Evolutionary conservation across 495 filamentous ascomycete genomes (phyloP), one percentile per base, ranked within the genome.

Genomic region (Podospora didyma): DNA sequence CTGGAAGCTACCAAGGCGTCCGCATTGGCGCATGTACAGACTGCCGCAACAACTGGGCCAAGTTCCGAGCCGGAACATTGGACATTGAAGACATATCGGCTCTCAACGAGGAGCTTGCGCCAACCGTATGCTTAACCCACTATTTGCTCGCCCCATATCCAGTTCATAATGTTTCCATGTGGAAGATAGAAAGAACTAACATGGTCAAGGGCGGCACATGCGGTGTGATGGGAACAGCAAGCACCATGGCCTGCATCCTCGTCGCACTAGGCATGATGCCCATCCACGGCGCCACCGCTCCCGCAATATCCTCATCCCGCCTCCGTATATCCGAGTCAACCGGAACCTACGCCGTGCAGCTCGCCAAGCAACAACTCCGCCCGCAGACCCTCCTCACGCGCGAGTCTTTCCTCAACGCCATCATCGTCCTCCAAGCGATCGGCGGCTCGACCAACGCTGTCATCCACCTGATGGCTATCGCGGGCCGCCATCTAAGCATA

Each of bases 221-320:
- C 61, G 85, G 85, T 21, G 85, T 87, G 2, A 86, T 87, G 84
- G 85, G 85, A 12, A 88, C 85, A 10, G 85, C 85, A 7, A 83
- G 79, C 46, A 88, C 85, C 21, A 88, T 88, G 84, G 84, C 85
- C 2, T 88, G 85, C 54, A 67, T 87, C 9, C 78, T 81, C 20
- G 83, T 78, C 17, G 85, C 76, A 0, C 73, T 88, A 1, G 85
- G 86, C 20, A 72, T 88, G 64, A 87, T 87, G 77, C 83, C 83
- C 7, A 73, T 87, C 6, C 70, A 74, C 51, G 76, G 53, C 20
- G 86, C 86, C 22, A 76, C 84, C 16, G 80, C 85, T 7, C 81
- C 86, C 0, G 86, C 86, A 3, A 81, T 88, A 1, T 88, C 85
- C 1, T 85, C 83, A 5, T 75, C 83, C 0, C 78, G 85, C 26